These are phyloP conservation scores for Eucalyptus viminalis DNA, from an alignment of 345 rosid species.

Conservation along the genomic window DNA sequence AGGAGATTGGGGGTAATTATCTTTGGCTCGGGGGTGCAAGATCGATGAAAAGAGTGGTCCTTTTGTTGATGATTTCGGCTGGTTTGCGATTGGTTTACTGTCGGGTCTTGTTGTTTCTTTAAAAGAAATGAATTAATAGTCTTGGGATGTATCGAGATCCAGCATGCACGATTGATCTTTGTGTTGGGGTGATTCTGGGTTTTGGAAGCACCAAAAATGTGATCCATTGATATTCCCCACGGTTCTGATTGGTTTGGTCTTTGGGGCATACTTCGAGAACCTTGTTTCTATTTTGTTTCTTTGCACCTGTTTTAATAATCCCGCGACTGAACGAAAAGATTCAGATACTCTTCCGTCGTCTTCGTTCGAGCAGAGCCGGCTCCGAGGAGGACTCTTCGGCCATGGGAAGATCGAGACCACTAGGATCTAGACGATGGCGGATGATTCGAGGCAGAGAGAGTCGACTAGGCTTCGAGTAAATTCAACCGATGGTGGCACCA, in stretches of 20 bases:
- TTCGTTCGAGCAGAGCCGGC: neutral
- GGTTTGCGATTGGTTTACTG: neutral
- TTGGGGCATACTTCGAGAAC: neutral
- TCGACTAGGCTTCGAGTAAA: neutral
- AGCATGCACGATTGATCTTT: neutral
- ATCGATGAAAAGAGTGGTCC: neutral
- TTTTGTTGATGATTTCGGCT: neutral
- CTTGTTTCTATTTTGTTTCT: neutral
- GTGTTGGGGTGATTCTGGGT: neutral
- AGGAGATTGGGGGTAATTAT: neutral
- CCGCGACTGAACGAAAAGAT: neutral
- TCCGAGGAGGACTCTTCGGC: neutral
- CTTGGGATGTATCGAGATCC: neutral
- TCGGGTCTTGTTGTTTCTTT: neutral
- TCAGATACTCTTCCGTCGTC: neutral
- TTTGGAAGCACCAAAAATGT: neutral
- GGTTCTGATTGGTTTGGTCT: neutral
- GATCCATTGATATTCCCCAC: slow-evolving; percentile 6
- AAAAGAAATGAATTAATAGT: neutral
- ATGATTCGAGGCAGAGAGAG: neutral
- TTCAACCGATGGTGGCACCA: neutral
- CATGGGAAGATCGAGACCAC: neutral
- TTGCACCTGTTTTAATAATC: neutral
- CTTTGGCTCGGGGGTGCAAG: neutral
- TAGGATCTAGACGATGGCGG: neutral